phyloP scores from a whole-genome alignment of 208 protist genomes.

The Zelonia costaricensis region DNA sequence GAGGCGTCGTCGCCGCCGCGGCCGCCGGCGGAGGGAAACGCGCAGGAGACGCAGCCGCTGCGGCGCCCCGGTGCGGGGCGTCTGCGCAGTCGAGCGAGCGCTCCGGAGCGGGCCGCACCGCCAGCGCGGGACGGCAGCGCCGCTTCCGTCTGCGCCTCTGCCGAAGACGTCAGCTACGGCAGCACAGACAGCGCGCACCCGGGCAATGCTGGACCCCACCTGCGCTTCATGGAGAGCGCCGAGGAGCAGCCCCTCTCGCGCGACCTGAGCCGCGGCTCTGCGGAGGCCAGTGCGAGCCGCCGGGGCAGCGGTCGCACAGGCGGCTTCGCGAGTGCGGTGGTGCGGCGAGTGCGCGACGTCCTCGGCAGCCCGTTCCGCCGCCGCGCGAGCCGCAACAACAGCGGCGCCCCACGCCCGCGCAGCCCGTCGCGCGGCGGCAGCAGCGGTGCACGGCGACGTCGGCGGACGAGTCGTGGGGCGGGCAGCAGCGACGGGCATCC shows the following conservation, averaged over 20 bases:
- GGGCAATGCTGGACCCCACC: neutral
- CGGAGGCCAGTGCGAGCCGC: neutral
- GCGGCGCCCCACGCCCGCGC: neutral
- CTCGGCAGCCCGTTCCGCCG: slow-evolving; percentile 2
- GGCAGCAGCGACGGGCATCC: neutral
- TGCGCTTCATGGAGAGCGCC: slow-evolving; percentile 9
- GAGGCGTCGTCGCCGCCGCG: neutral
- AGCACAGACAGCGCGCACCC: slow-evolving; percentile 12
- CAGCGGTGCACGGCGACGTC: slow-evolving; percentile 1
- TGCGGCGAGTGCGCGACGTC: slow-evolving; percentile 9
- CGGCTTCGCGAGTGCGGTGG: neutral
- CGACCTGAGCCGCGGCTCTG: neutral
- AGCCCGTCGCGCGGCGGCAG: neutral
- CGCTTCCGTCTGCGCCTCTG: slow-evolving; percentile 6
- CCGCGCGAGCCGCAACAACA: neutral
- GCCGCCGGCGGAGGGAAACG: neutral
- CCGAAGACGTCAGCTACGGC: slow-evolving; percentile 10
- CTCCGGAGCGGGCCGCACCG: neutral
- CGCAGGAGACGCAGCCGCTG: neutral
- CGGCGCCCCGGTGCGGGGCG: neutral
- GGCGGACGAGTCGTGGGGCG: slow-evolving; percentile 1
- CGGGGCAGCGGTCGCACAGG: neutral
- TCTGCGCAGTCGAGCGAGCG: too few relatives aligned
- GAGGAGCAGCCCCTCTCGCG: slow-evolving; percentile 3
- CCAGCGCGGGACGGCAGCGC: neutral